Percentiles rank a stretch among this genome's conserved stretches.
Evolutionary conservation across 2,329 filamentous ascomycete species (phyloP).

Genomic region (Paramyrothecium roridum): DNA sequence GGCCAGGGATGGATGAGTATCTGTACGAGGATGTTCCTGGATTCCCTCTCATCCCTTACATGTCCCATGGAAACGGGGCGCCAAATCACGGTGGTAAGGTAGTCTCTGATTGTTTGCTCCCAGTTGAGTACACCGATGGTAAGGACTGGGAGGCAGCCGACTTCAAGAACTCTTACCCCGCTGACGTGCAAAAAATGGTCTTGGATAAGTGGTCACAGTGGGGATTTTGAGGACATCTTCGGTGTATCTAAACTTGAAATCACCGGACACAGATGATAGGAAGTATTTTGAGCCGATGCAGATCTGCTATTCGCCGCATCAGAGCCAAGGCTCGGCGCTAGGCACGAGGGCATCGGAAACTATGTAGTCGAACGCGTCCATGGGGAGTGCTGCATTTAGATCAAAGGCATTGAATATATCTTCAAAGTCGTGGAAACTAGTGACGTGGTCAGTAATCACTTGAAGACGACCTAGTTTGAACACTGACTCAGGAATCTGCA

Average conservation of each 20-base stretch:
- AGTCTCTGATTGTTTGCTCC: conserved; percentile 40
- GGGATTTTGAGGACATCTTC: conserved; percentile 24
- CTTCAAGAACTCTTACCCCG: conserved; percentile 31
- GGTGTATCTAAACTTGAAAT: neutral
- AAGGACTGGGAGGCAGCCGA: conserved; percentile 24
- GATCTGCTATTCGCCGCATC: too few relatives aligned
- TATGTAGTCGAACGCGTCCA: conserved; percentile 13
- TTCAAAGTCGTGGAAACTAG: conserved; percentile 3
- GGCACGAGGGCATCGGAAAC: conserved; percentile 12
- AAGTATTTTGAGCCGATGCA: conserved; percentile 9
- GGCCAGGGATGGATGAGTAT: conserved; percentile 38
- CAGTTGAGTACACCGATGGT: conserved; percentile 35
- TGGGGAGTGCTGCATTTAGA: conserved; percentile 8
- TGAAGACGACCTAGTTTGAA: neutral
- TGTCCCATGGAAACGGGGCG: conserved; percentile 34
- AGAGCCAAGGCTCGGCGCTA: conserved; percentile 30
- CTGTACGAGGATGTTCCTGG: conserved; percentile 40
- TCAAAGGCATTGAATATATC: conserved; percentile 12
- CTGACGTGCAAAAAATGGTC: conserved; percentile 35
- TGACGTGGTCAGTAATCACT: neutral
- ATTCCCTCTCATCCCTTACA: conserved; percentile 44
- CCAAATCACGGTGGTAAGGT: conserved; percentile 38
- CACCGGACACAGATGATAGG: neutral
- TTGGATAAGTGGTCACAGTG: conserved; percentile 26
- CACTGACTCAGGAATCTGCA: neutral